Conservation (phyloP, 495 filamentous ascomycete genomes). For the Neurospora discreta region DNA sequence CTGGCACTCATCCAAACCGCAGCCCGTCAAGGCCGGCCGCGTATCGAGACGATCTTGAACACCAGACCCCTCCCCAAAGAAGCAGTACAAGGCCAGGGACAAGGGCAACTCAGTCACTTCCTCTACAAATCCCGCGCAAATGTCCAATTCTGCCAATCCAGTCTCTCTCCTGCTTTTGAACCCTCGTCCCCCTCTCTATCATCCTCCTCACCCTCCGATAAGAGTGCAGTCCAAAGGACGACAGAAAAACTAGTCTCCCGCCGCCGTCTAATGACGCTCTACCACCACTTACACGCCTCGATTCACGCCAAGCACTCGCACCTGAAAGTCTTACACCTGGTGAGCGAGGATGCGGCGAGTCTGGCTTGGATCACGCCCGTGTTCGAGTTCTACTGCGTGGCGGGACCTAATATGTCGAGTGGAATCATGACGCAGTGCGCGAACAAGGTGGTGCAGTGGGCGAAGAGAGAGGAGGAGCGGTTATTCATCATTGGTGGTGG, state of each 20-base stretch:
- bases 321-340: slow-evolving; percentile 73
- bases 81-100: slow-evolving; percentile 6
- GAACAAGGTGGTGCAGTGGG: slow-evolving; percentile 80
- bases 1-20: slow-evolving; percentile 65
- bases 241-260: slow-evolving; percentile 40
- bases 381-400: slow-evolving; percentile 91
- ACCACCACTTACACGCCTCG: slow-evolving; percentile 70
- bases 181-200: background rate
- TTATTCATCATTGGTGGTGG: slow-evolving; percentile 92
- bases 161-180: slow-evolving; percentile 60
- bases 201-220: background rate
- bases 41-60: slow-evolving; percentile 46
- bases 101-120: slow-evolving; percentile 64
- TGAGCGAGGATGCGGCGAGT: slow-evolving; percentile 58
- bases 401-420: slow-evolving; percentile 66
- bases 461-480: slow-evolving; percentile 79
- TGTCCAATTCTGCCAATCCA: slow-evolving; percentile 90
- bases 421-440: slow-evolving; percentile 73
- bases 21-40: slow-evolving; percentile 57
- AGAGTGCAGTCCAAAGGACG: background rate
- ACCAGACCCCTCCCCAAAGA: too few relatives aligned
- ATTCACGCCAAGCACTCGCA: slow-evolving; percentile 73
- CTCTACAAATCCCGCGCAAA: slow-evolving; percentile 88
- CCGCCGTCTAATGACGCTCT: slow-evolving; percentile 71
- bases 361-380: slow-evolving; percentile 83